phyloP scores from a whole-genome alignment of 768 basidiomycete genomes.

The Tylopilus intermedius region DNA sequence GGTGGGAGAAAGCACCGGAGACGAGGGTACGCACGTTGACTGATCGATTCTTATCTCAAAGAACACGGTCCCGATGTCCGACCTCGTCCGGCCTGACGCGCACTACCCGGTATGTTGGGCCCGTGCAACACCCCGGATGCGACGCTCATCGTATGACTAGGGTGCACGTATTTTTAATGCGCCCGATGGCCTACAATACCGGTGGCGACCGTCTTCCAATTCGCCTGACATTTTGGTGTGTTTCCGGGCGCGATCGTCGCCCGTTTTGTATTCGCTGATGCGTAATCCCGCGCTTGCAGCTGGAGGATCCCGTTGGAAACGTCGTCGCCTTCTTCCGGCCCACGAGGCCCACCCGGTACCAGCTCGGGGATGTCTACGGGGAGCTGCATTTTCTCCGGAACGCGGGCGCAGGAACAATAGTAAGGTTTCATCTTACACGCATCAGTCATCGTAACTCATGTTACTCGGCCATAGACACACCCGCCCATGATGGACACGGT shows the following conservation, averaged over 20 bases:
- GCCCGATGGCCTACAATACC: constrained; percentile 75
- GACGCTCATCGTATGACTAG: constrained; percentile 31
- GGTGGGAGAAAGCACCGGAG: constrained; percentile 37
- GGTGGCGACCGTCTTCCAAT: constrained; percentile 68
- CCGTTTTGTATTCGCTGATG: constrained; percentile 5
- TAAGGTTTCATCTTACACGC: constrained; percentile 31
- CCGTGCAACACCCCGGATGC: constrained; percentile 7
- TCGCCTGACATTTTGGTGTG: constrained; percentile 58
- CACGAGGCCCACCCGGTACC: constrained; percentile 72
- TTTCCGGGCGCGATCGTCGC: constrained; percentile 11
- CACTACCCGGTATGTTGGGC: constrained; percentile 49
- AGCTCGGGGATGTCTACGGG: constrained; percentile 81
- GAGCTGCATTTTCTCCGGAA: constrained; percentile 79
- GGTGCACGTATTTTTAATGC: constrained; percentile 71
- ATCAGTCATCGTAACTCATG: constrained; percentile 22
- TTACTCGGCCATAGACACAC: constrained; percentile 53
- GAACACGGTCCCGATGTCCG: constrained; percentile 77
- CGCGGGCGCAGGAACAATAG: constrained; percentile 79
- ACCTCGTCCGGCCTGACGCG: constrained; percentile 70
- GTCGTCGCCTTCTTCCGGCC: constrained; percentile 79
- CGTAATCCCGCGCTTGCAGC: constrained; percentile 36
- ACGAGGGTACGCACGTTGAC: constrained; percentile 13
- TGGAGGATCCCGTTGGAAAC: constrained; percentile 64
- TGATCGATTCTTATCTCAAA: constrained; percentile 35
- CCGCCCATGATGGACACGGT: constrained; percentile 89